These are phyloP conservation scores for Lablab purpureus DNA, from an alignment of 306 rosid species.

Conservation along the genomic window DNA sequence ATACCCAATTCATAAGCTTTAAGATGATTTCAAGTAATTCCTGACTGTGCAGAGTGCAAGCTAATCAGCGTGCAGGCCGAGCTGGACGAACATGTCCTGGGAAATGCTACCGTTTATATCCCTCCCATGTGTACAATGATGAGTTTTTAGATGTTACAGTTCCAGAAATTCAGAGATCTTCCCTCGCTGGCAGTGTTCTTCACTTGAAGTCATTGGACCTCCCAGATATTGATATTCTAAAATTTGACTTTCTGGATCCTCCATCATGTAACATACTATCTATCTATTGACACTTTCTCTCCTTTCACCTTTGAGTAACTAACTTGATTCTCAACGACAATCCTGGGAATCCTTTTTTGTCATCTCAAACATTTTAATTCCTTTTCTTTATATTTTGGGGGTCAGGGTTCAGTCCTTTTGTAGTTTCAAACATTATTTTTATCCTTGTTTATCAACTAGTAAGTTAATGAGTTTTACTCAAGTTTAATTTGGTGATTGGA, in stretches of 20 bases:
- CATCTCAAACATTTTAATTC: constrained; percentile 23
- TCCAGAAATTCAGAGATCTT: constrained; percentile 96
- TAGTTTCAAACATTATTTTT: constrained; percentile 23
- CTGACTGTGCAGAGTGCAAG: constrained; percentile 82
- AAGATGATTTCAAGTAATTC: constrained; percentile 24
- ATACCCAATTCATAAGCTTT: background rate
- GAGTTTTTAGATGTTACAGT: constrained; percentile 88
- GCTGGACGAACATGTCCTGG: constrained; percentile 99
- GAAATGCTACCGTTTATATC: constrained; percentile 91
- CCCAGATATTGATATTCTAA: constrained; percentile 89
- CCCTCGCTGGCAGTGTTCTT: constrained; percentile 94
- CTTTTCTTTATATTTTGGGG: background rate
- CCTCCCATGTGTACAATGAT: constrained; percentile 70
- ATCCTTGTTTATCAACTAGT: background rate
- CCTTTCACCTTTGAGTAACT: constrained; percentile 25
- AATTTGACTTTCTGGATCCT: constrained; percentile 91
- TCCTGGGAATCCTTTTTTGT: background rate
- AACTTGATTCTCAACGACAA: constrained; percentile 28
- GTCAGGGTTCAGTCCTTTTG: background rate
- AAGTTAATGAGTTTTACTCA: constrained; percentile 24
- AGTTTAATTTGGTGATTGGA: constrained; percentile 39
- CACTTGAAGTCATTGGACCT: constrained; percentile 97
- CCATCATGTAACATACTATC: constrained; percentile 70
- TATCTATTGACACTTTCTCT: constrained; percentile 6
- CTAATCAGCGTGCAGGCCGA: constrained; percentile 95